Base-by-base conservation (phyloP, 345 rosid genomes). In the Pugionium cornutum region DNA sequence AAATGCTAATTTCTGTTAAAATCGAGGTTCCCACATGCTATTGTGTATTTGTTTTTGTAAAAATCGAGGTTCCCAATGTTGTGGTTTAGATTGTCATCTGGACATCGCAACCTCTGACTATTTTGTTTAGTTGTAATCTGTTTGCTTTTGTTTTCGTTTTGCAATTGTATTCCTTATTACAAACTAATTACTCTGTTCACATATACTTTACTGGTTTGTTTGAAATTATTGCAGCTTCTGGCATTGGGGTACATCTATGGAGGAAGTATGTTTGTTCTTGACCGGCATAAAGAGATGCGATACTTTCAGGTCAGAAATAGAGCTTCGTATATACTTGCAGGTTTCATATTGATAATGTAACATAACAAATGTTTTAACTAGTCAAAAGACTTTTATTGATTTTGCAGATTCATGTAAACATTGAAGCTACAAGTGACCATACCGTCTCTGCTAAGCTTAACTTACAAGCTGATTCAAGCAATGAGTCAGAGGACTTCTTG, bases 231-330 rank as follows among this genome's bases (percentile, higher is more conserved):
- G 73, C 77, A 92, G 98, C 68, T 92, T 75, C 86, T 92, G 51
- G 98, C 77, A 4, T 7, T 92, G 78, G 84, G 83, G 69, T 84
- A 89, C 18, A 92, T 92, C 41, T 92, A 78, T 72, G 98, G 98
- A 69, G 92, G 85, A 9, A 83, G 76, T 58, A 78, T 78, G 63
- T 63, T 80, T 66, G 81, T 80, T 39, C 76, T 84, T 55, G 86
- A 87, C 25, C 78, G 79, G 32, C 45, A 73, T 74, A 77, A 72
- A 31, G 86, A 77, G 64, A 68, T 84, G 57, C 77, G 85, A 51
- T 78, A 76, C 77, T 81, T 87, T 74, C 80, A 84, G 89, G 97
- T 86, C 42, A 60, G 53, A 3, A 4, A 29, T 51, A 53, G 43
- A 70, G 39, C 70, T 60, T 36, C 26, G 10, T 18, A 31, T 18